These are phyloP conservation scores for Phytophthora rubi DNA, from an alignment of 352 stramenopile species.

Conservation along the genomic window DNA sequence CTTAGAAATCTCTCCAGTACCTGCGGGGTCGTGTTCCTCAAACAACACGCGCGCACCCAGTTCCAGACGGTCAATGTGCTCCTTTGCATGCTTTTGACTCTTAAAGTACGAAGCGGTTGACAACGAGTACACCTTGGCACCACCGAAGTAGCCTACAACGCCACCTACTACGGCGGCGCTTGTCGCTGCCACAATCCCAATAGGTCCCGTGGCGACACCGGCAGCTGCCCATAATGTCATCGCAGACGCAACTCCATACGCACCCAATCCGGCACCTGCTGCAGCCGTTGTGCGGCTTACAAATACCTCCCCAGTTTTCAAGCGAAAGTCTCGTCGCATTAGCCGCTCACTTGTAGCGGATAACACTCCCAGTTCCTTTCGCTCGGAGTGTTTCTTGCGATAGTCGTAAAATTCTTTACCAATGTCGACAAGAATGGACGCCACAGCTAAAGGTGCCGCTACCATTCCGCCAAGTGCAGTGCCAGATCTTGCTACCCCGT, in stretches of 20 bases:
- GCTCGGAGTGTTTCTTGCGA: slow-evolving; percentile 71
- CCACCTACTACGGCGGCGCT: slow-evolving; percentile 77
- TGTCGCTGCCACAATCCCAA: slow-evolving; percentile 79
- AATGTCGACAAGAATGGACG: slow-evolving; percentile 87
- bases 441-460: slow-evolving; percentile 75
- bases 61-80: slow-evolving; percentile 84
- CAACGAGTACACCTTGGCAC: slow-evolving; percentile 70
- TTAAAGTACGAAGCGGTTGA: slow-evolving; percentile 81
- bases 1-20: slow-evolving; percentile 69
- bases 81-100: slow-evolving; percentile 72
- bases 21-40: slow-evolving; percentile 74
- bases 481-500: slow-evolving; percentile 62
- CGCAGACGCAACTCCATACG: slow-evolving; percentile 71
- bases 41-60: slow-evolving; percentile 85
- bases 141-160: slow-evolving; percentile 82
- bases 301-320: slow-evolving; percentile 81
- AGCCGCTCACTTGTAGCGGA: slow-evolving; percentile 75
- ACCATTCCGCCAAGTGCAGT: slow-evolving; percentile 48
- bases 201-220: slow-evolving; percentile 66
- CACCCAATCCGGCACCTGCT: slow-evolving; percentile 72
- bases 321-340: slow-evolving; percentile 77
- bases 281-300: slow-evolving; percentile 74
- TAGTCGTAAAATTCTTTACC: slow-evolving; percentile 88
- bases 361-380: slow-evolving; percentile 67
- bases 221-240: slow-evolving; percentile 83